These are phyloP conservation scores for Hippophae rhamnoides DNA, from an alignment of 306 rosid genomes.

Conservation along the genomic window DNA sequence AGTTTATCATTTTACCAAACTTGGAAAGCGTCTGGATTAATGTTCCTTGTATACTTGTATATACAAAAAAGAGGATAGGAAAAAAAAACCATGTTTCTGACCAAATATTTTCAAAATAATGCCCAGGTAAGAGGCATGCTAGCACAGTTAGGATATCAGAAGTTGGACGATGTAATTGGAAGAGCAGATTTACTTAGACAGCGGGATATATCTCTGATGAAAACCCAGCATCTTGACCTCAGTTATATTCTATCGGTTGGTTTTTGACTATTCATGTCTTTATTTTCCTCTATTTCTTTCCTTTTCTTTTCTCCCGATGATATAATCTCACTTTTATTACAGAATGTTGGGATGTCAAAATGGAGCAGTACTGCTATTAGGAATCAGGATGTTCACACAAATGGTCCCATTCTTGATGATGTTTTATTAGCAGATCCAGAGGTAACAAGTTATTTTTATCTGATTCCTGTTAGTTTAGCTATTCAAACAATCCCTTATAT, in stretches of 20 bases:
- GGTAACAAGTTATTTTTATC: conserved; percentile 37
- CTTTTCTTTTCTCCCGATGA: conserved; percentile 10
- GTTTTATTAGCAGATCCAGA: conserved; percentile 68
- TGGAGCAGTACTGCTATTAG: conserved; percentile 87
- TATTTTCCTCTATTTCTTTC: neutral
- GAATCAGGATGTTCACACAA: conserved; percentile 77
- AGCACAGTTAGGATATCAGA: conserved; percentile 93
- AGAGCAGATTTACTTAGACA: conserved; percentile 64
- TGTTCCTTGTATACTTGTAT: too few relatives aligned
- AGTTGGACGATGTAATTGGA: conserved; percentile 88
- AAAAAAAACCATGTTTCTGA: neutral
- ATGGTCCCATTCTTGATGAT: conserved; percentile 93
- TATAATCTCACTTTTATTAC: conserved; percentile 24
- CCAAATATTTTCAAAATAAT: conserved; percentile 6
- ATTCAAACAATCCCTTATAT: neutral
- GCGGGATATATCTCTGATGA: conserved; percentile 80
- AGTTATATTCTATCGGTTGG: conserved; percentile 67
- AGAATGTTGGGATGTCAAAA: conserved; percentile 76
- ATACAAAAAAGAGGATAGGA: too few relatives aligned
- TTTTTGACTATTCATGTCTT: conserved; percentile 9
- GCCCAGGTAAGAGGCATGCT: conserved; percentile 85
- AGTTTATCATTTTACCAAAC: too few relatives aligned
- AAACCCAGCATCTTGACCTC: conserved; percentile 91
- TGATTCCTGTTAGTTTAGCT: conserved; percentile 6
- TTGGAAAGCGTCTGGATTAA: too few relatives aligned